Evolutionary conservation across 202 grass and related monocot species (phyloP).

Genomic region (Schoenoplectus tabernaemontani): DNA sequence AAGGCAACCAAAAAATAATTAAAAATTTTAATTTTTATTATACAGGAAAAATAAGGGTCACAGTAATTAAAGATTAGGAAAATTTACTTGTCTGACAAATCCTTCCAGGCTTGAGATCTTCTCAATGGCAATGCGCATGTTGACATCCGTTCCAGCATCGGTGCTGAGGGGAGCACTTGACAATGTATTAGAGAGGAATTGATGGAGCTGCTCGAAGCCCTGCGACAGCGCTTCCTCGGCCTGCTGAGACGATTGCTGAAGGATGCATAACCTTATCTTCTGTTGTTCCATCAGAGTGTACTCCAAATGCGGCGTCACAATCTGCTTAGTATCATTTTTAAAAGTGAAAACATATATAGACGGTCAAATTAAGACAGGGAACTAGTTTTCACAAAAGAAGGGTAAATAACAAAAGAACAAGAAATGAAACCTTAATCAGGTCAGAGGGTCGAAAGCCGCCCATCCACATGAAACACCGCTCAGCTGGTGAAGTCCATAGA

Average conservation of each 20-base stretch:
- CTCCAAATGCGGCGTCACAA: conserved; percentile 63
- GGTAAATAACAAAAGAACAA: not conserved
- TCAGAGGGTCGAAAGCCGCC: conserved; percentile 84
- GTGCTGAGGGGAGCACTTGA: conserved; percentile 55
- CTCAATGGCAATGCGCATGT: conserved; percentile 56
- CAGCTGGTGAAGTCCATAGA: conserved; percentile 52
- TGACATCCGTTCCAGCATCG: conserved; percentile 14
- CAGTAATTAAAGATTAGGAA: conserved; percentile 5
- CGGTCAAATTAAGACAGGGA: not conserved
- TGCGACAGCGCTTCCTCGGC: conserved; percentile 84
- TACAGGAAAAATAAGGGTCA: not conserved
- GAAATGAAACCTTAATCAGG: conserved; percentile 50
- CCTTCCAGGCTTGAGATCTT: conserved; percentile 70
- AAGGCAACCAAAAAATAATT: not conserved
- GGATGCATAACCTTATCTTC: conserved; percentile 52
- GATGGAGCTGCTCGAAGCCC: conserved; percentile 72
- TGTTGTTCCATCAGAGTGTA: conserved; percentile 83
- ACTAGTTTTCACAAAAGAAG: not conserved
- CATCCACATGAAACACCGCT: conserved; percentile 95
- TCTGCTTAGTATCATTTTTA: conserved; percentile 29
- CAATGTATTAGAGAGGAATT: conserved; percentile 53
- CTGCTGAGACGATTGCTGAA: conserved; percentile 87
- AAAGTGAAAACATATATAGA: conserved; percentile 12
- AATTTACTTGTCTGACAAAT: conserved; percentile 67
- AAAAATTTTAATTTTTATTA: not conserved